A percentile compares a stretch with the other conserved stretches of the same genome.
Conservation (phyloP, 2,329 filamentous ascomycete genomes). For the Emergomyces orientalis region DNA sequence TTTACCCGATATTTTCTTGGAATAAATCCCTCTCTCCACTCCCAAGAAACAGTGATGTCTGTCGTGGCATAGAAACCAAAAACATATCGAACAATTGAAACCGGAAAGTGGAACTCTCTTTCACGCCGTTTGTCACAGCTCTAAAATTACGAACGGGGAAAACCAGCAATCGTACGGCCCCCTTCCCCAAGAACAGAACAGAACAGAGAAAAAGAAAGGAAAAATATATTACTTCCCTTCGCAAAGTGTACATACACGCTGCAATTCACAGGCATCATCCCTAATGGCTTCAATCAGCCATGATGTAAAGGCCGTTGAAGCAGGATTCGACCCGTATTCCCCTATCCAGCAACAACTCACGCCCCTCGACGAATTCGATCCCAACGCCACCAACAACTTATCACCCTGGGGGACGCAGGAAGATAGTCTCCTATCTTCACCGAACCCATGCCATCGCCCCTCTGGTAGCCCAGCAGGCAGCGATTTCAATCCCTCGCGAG, state of each 20-base stretch:
- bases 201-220: neutral
- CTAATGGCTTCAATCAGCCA: neutral
- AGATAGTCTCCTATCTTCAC: neutral
- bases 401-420: neutral
- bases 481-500: conserved; percentile 33
- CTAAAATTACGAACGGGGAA: neutral
- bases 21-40: no score
- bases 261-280: neutral
- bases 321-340: neutral
- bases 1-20: no score
- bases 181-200: neutral
- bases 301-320: neutral
- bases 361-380: neutral
- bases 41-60: neutral
- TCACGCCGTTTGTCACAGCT: neutral
- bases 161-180: neutral
- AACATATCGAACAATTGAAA: neutral
- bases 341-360: neutral
- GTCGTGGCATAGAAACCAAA: neutral
- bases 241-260: neutral
- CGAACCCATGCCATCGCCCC: neutral
- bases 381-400: neutral
- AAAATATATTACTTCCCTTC: neutral
- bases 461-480: neutral
- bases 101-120: neutral